phyloP scores from a whole-genome alignment of 345 rosid species.

The Populus davidiana region DNA sequence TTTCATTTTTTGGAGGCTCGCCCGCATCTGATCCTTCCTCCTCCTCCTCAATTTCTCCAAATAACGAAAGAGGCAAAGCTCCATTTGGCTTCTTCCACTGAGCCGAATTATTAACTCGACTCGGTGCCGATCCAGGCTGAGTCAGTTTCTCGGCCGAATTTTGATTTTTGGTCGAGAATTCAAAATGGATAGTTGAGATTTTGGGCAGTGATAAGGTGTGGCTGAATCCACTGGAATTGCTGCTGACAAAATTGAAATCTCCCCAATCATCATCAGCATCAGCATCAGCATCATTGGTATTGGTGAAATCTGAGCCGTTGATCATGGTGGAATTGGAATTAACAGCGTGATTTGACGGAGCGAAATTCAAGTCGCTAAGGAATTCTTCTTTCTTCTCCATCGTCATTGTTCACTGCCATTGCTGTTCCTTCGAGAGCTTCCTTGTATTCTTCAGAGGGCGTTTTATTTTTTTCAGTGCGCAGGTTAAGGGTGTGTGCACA shows the following conservation, averaged over 20 bases:
- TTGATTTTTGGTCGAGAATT: conserved; percentile 8
- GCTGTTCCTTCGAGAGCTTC: not conserved
- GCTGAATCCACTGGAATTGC: conserved; percentile 22
- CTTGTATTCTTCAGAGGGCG: not conserved
- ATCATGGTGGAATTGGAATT: conserved; percentile 2
- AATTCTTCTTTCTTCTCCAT: conserved; percentile 38
- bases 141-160: not conserved
- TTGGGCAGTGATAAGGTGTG: conserved; percentile 29
- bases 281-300: conserved; percentile 24
- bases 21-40: conserved; percentile 33
- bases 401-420: conserved; percentile 33
- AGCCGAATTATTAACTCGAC: conserved; percentile 26
- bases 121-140: conserved; percentile 33
- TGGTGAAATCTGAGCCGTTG: conserved; percentile 36
- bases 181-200: not conserved
- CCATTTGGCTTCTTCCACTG: conserved; percentile 49
- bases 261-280: conserved; percentile 86
- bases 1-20: conserved; percentile 21
- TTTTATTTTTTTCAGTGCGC: conserved; percentile 7
- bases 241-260: conserved; percentile 70
- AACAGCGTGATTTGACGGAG: conserved; percentile 13
- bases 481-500: conserved; percentile 2
- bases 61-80: conserved; percentile 80
- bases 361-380: conserved; percentile 52
- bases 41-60: conserved; percentile 55